Percentiles rank a stretch among this genome's conserved stretches.
These are phyloP conservation scores for Apiospora sp. DNA, from an alignment of 2,329 filamentous ascomycete species.

Conservation along the genomic window DNA sequence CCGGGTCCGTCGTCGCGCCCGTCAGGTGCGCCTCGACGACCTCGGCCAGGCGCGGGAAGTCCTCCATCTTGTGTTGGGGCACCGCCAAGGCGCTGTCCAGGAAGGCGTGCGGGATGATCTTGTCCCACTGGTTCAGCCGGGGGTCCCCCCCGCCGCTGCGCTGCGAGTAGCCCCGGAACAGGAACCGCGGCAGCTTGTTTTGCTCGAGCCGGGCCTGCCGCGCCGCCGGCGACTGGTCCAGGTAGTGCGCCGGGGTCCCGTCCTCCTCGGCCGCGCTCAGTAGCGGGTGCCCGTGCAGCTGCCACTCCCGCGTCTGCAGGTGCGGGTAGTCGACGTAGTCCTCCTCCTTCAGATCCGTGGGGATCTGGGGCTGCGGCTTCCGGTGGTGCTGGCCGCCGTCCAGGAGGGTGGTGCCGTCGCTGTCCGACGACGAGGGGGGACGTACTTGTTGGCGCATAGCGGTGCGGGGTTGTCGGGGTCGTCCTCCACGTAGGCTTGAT, in stretches of 20 bases:
- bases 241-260: neutral
- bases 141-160: constrained; percentile 4
- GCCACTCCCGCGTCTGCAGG: neutral
- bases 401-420: neutral
- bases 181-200: neutral
- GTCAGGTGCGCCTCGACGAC: constrained; percentile 6
- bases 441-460: neutral
- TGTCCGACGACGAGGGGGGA: neutral
- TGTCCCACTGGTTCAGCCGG: constrained; percentile 8
- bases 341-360: neutral
- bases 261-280: neutral
- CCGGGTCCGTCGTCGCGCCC: neutral
- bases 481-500: neutral
- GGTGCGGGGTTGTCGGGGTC: neutral
- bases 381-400: too few relatives aligned
- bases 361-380: neutral
- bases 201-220: neutral
- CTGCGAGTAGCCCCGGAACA: neutral
- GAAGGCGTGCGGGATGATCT: constrained; percentile 12
- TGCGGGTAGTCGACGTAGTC: neutral
- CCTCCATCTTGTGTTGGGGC: neutral
- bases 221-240: neutral
- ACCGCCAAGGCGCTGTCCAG: neutral
- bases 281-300: neutral
- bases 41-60: neutral